These are phyloP conservation scores for Lodderomyces elongisporus DNA, from an alignment of 1,139 yeast species.

Conservation along the genomic window DNA sequence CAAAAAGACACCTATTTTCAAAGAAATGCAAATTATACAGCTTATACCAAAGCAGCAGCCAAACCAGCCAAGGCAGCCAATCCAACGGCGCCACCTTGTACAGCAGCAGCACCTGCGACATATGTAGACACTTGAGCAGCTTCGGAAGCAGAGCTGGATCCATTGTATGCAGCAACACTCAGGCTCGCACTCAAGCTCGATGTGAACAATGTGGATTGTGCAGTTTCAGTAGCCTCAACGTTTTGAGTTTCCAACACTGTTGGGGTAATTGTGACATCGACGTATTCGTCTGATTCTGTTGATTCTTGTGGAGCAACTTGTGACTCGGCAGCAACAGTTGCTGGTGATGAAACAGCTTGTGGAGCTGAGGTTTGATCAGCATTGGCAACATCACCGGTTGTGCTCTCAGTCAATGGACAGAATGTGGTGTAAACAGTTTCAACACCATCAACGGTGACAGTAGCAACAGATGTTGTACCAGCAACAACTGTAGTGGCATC, in stretches of 20 bases:
- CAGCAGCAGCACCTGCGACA: slow-evolving; percentile 29
- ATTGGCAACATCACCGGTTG: too few relatives aligned
- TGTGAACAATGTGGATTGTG: slow-evolving; percentile 27
- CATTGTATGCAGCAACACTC: too few relatives aligned
- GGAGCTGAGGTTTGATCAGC: slow-evolving; percentile 21
- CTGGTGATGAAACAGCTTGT: slow-evolving; percentile 21
- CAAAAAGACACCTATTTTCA: too few relatives aligned
- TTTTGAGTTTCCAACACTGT: slow-evolving; percentile 14
- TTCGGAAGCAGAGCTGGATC: slow-evolving; percentile 2
- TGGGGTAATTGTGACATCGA: slow-evolving; percentile 25
- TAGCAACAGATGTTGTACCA: slow-evolving; percentile 26
- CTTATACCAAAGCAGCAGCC: slow-evolving; percentile 40
- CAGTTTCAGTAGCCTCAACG: slow-evolving; percentile 16
- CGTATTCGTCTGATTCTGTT: slow-evolving; percentile 20
- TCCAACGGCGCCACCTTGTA: slow-evolving; percentile 29
- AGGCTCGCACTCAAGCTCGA: slow-evolving; percentile 11
- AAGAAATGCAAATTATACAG: too few relatives aligned
- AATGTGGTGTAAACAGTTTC: slow-evolving; percentile 45
- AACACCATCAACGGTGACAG: slow-evolving; percentile 39
- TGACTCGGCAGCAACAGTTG: slow-evolving; percentile 12
- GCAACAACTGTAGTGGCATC: slow-evolving; percentile 21
- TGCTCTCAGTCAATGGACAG: slow-evolving; percentile 32
- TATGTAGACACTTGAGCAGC: slow-evolving; percentile 21
- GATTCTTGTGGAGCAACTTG: too few relatives aligned
- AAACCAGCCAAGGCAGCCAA: slow-evolving; percentile 42